Conservation (phyloP, 345 rosid species). For the Sonneratia alba region DNA sequence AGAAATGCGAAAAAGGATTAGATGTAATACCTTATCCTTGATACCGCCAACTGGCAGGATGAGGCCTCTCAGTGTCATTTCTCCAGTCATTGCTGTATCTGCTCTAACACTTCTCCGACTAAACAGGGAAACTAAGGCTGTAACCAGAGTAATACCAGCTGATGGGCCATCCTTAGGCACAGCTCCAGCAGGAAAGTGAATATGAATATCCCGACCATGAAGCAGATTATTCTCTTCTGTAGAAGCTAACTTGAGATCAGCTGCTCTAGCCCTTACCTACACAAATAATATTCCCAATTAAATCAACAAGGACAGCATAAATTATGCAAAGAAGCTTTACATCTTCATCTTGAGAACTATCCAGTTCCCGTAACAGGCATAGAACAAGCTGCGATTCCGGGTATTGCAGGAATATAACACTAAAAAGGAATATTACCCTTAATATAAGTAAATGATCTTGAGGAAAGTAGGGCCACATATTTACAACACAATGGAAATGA, state of each 20-base stretch:
- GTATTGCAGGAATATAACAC: neutral
- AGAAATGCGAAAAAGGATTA: no score
- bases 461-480: neutral
- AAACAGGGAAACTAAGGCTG: constrained; percentile 85
- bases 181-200: constrained; percentile 99
- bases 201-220: constrained; percentile 83
- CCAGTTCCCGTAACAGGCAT: neutral
- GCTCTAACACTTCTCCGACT: constrained; percentile 81
- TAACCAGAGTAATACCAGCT: constrained; percentile 97
- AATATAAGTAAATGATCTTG: neutral
- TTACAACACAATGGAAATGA: neutral
- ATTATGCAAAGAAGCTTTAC: neutral
- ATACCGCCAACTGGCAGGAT: constrained; percentile 95
- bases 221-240: constrained; percentile 59
- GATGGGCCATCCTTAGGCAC: constrained; percentile 98
- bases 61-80: constrained; percentile 96
- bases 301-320: neutral
- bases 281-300: constrained; percentile 6
- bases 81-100: constrained; percentile 99
- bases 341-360: neutral
- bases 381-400: neutral
- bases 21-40: constrained; percentile 69
- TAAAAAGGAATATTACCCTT: neutral
- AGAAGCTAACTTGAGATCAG: constrained; percentile 58
- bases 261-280: constrained; percentile 90